A percentile compares a stretch with the other conserved stretches of the same genome.
Evolutionary conservation across 495 filamentous ascomycete genomes (phyloP).

Genomic region (Tetracladium setigerum): DNA sequence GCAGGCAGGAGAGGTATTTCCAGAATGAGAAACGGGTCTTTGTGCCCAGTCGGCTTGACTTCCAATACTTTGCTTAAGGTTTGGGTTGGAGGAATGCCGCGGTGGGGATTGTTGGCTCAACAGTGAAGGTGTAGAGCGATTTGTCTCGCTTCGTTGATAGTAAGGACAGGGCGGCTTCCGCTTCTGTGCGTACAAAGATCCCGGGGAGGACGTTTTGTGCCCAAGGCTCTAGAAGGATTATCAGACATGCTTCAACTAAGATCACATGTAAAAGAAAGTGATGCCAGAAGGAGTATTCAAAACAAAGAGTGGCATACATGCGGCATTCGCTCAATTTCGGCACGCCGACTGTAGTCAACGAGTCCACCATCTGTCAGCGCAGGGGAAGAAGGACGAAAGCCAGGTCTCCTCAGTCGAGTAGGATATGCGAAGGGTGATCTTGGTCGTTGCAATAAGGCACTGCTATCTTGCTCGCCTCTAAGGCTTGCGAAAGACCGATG

Average conservation of each 20-base stretch:
- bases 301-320: slow-evolving; percentile 22
- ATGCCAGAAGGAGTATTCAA: background rate
- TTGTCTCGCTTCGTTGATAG: slow-evolving; percentile 26
- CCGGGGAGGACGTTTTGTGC: slow-evolving; percentile 34
- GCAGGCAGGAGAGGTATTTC: slow-evolving; percentile 18
- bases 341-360: slow-evolving; percentile 42
- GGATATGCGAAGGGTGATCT: slow-evolving; percentile 58
- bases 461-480: slow-evolving; percentile 28
- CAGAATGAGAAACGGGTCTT: slow-evolving; percentile 1
- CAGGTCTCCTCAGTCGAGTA: slow-evolving; percentile 54
- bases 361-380: slow-evolving; percentile 43
- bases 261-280: background rate
- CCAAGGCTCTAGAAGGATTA: slow-evolving; percentile 28
- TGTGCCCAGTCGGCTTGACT: slow-evolving; percentile 4
- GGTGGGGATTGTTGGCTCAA: slow-evolving; percentile 21
- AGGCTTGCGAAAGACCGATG: slow-evolving; percentile 46
- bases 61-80: slow-evolving; percentile 4
- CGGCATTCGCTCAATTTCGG: slow-evolving; percentile 38
- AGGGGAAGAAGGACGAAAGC: slow-evolving; percentile 56
- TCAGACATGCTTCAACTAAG: slow-evolving; percentile 3
- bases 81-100: slow-evolving; percentile 20
- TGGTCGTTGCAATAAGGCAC: slow-evolving; percentile 37
- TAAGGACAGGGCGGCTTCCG: slow-evolving; percentile 25
- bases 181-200: slow-evolving; percentile 26
- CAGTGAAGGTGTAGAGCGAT: slow-evolving; percentile 27